Conservation (phyloP, 2,329 filamentous ascomycete species). For the Thielaviopsis ethacetica region DNA sequence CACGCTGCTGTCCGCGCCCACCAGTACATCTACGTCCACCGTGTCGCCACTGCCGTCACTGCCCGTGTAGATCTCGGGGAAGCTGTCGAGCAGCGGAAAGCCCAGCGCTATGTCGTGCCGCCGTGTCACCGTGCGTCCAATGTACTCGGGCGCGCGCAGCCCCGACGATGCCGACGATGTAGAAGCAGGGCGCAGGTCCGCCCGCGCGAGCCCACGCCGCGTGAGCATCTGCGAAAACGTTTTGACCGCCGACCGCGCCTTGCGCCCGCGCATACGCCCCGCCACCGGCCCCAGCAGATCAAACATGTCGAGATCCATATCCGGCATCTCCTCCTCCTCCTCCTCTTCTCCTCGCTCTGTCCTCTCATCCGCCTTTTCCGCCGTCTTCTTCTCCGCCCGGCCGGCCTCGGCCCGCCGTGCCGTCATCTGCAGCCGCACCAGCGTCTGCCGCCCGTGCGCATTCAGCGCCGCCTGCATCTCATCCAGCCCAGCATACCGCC, state of each 20-base stretch:
- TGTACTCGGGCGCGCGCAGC: neutral
- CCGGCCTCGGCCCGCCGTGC: conserved; percentile 11
- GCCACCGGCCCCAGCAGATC: conserved; percentile 6
- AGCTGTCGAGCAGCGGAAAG: conserved; percentile 72
- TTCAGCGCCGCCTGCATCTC: conserved; percentile 53
- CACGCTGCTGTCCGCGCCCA: conserved; percentile 64
- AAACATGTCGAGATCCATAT: conserved; percentile 14
- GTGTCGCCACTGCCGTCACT: conserved; percentile 9
- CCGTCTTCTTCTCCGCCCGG: neutral
- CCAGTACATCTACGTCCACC: conserved; percentile 36
- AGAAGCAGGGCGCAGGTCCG: neutral
- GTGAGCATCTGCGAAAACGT: conserved; percentile 5
- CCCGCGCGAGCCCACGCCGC: neutral
- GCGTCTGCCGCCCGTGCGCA: conserved; percentile 59
- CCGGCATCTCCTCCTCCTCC: conserved; percentile 15
- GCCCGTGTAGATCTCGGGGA: conserved; percentile 53
- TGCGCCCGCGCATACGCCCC: neutral
- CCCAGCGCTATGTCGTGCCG: conserved; percentile 37
- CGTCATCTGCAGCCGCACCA: conserved; percentile 59
- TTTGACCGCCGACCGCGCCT: neutral
- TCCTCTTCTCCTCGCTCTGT: conserved; percentile 12
- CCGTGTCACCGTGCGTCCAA: neutral
- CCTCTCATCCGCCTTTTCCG: neutral
- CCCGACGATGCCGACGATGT: neutral
- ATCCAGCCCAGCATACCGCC: conserved; percentile 28